These are phyloP conservation scores for Penicillium psychrosexuale DNA, from an alignment of 2,329 filamentous ascomycete genomes.

Conservation along the genomic window DNA sequence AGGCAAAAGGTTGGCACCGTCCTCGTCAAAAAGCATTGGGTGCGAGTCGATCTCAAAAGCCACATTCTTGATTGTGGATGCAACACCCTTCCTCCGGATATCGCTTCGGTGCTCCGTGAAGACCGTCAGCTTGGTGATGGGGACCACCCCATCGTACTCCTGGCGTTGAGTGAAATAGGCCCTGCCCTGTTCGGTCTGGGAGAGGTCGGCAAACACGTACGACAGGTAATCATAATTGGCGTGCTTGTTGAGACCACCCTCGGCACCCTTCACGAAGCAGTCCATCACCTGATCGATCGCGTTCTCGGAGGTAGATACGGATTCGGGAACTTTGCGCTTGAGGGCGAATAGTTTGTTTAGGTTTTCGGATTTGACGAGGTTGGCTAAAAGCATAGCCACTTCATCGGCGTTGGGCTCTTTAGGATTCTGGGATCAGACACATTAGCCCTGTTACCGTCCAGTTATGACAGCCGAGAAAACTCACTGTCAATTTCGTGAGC, in stretches of 20 bases:
- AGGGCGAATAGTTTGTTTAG: constrained; percentile 66
- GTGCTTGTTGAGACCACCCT: constrained; percentile 75
- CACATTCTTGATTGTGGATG: constrained; percentile 90
- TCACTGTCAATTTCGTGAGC: constrained; percentile 68
- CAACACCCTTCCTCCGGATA: constrained; percentile 88
- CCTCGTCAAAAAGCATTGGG: constrained; percentile 64
- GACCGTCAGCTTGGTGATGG: constrained; percentile 85
- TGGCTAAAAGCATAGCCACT: constrained; percentile 87
- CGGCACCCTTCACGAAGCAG: constrained; percentile 89
- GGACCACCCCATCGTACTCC: constrained; percentile 77
- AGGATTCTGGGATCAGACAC: constrained; percentile 24
- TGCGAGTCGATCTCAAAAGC: constrained; percentile 79
- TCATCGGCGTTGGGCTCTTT: constrained; percentile 81
- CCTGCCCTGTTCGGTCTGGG: constrained; percentile 73
- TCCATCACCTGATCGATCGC: constrained; percentile 91
- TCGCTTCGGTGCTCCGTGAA: constrained; percentile 88
- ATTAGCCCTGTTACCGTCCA: not conserved
- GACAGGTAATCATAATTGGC: constrained; percentile 90
- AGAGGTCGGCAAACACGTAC: constrained; percentile 90
- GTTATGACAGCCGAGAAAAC: constrained; percentile 48
- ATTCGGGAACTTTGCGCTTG: constrained; percentile 65
- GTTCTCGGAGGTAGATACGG: constrained; percentile 67
- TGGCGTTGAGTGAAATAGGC: constrained; percentile 72
- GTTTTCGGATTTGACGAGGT: constrained; percentile 76
- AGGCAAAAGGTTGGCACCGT: constrained; percentile 75